These are phyloP conservation scores for Achaetomiella virescens DNA, from an alignment of 495 filamentous ascomycete species.

Conservation along the genomic window DNA sequence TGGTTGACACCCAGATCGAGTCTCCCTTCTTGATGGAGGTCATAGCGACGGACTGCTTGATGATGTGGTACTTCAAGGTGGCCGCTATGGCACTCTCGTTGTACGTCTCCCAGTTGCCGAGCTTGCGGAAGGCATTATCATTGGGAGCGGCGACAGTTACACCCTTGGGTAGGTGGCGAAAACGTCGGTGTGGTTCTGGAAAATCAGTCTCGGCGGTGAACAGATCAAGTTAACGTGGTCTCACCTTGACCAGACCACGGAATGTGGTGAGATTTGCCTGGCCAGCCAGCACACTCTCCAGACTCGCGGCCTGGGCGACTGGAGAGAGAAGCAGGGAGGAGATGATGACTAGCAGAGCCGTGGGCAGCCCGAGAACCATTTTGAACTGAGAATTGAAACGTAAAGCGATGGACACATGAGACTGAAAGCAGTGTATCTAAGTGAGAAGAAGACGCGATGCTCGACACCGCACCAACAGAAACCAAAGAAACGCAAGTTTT, in stretches of 20 bases:
- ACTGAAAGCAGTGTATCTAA: background rate
- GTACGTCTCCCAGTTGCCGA: constrained; percentile 14
- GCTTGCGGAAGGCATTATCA: constrained; percentile 23
- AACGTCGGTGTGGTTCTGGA: constrained; percentile 11
- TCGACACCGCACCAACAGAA: background rate
- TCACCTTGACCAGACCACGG: constrained; percentile 8
- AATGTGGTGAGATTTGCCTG: constrained; percentile 15
- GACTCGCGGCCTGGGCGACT: background rate
- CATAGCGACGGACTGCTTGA: constrained; percentile 10
- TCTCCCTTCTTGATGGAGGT: constrained; percentile 20
- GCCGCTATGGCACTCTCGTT: constrained; percentile 4
- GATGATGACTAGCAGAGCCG: background rate
- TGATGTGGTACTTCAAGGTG: constrained; percentile 23
- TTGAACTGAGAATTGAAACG: background rate
- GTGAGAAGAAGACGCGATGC: background rate
- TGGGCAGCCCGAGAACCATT: constrained; percentile 2
- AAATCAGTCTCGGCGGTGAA: background rate
- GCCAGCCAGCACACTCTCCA: constrained; percentile 7
- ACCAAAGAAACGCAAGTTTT: background rate
- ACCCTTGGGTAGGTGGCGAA: constrained; percentile 10
- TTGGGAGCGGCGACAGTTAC: constrained; percentile 22
- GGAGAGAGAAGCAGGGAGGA: background rate
- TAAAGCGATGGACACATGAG: background rate
- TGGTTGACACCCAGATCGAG: constrained; percentile 42
- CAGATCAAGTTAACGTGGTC: background rate